Conservation (phyloP, 2,329 filamentous ascomycete species). For the Sporothrix protearum region DNA sequence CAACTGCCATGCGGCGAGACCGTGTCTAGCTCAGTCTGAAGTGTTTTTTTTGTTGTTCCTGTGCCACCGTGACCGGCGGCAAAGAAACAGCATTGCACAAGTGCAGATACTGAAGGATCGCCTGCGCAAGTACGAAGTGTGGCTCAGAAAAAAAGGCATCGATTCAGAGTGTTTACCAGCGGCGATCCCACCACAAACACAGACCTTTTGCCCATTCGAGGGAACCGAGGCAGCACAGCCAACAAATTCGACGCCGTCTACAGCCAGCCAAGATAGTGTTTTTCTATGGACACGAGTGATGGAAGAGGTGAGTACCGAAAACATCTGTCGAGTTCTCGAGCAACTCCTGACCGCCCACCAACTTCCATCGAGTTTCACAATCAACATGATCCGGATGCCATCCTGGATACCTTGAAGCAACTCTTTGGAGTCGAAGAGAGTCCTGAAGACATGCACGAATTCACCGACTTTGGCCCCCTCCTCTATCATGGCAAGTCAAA, state of each 20-base stretch:
- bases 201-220: neutral
- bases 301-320: neutral
- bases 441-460: neutral
- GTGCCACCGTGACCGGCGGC: neutral
- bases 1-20: neutral
- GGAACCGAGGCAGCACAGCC: neutral
- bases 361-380: neutral
- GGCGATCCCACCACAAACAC: neutral
- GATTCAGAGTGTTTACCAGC: neutral
- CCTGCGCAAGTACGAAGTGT: neutral
- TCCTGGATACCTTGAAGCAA: neutral
- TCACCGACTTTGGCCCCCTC: neutral
- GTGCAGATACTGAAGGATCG: neutral
- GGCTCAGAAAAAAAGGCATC: neutral
- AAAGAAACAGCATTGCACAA: neutral
- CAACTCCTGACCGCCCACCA: neutral
- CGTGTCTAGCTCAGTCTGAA: neutral
- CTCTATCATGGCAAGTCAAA: neutral
- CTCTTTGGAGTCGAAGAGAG: neutral
- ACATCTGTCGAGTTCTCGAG: neutral
- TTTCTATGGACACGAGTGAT: constrained; percentile 1
- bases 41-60: neutral
- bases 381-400: neutral
- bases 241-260: neutral
- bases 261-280: neutral